Evolutionary conservation across 2,329 filamentous ascomycete genomes (phyloP), one percentile per base, ranked within the genome.

Genomic region (Fragosphaeria purpurea): DNA sequence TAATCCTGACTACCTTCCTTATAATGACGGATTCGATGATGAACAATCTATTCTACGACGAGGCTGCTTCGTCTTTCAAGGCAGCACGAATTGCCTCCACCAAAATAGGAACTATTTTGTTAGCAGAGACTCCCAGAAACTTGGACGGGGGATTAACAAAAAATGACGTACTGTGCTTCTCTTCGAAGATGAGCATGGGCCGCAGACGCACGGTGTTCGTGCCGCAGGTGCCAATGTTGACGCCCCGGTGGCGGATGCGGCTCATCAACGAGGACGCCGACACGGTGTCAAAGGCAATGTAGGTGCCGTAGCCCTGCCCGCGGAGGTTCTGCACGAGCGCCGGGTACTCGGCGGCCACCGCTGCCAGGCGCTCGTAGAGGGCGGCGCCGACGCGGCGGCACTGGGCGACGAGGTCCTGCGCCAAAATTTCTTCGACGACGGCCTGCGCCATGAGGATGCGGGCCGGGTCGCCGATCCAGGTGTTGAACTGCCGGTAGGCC

Each of bases 401-500:
- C 68, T 88, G 76, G 63, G 79, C 73, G 48, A 95, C 87, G 13
- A 95, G 76, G 60, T 85, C 78, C 50, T 86, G 73, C 46, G 80
- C 74, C 67, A 88, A 73, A 50, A 85, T 83, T 71, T 95, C 88
- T 51, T 85, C 70, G 63, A 91, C 79, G 69, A 95, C 94, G 61
- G 81, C 85, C 56, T 85, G 80, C 82, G 93, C 95, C 57, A 95
- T 76, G 53, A 95, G 72, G 12, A 86, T 88, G 53, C 87, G 82
- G 11, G 85, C 83, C 10, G 89, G 88, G 70, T 95, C 89, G 61
- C 89, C 89, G 84, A 95, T 93, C 88, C 88, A 95, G 47, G 88
- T 95, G 76, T 95, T 95, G 77, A 95, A 95, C 70, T 95, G 89
- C 54, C 89, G 83, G 75, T 94, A 95, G 7, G 89, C 85, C 76